Conservation (phyloP, 225 moss, liverwort and hornwort species). For the Marchantia polymorpha region DNA sequence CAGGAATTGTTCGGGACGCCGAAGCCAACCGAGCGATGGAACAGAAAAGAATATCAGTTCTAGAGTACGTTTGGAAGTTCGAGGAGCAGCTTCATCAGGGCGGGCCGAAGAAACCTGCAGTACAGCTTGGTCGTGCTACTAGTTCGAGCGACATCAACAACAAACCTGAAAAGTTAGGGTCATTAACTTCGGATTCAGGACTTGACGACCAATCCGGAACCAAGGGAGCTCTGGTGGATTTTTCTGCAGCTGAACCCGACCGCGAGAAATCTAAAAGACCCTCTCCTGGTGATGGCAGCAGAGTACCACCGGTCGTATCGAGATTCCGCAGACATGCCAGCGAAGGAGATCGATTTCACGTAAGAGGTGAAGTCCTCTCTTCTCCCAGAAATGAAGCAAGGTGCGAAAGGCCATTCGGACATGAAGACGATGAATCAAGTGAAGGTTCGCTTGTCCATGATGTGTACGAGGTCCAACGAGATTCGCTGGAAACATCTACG, state of each 20-base stretch:
- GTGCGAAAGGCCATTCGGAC: constrained; percentile 12
- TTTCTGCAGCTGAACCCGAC: not conserved
- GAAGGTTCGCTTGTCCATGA: constrained; percentile 63
- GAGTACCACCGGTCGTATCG: constrained; percentile 12
- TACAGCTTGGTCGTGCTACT: constrained; percentile 38
- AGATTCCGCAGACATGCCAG: constrained; percentile 29
- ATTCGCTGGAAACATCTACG: constrained; percentile 10
- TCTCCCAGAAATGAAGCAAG: constrained; percentile 4
- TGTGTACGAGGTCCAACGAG: constrained; percentile 68
- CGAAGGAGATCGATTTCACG: constrained; percentile 19
- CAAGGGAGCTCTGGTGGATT: not conserved
- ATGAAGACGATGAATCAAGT: constrained; percentile 29
- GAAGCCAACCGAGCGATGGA: constrained; percentile 63
- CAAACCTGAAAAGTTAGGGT: constrained; percentile 20
- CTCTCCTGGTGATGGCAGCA: constrained; percentile 14
- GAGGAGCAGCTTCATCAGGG: constrained; percentile 79
- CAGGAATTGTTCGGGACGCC: constrained; percentile 39
- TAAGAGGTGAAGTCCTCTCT: constrained; percentile 11
- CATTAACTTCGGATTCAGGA: constrained; percentile 2
- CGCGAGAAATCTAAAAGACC: constrained; percentile 19
- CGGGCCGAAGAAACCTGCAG: constrained; percentile 45
- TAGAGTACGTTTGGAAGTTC: constrained; percentile 88
- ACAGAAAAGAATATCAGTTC: constrained; percentile 78
- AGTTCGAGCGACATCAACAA: constrained; percentile 28
- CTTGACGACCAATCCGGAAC: not conserved